phyloP scores from a whole-genome alignment of 2,329 filamentous ascomycete species.

The Chaetomiaceae sp. region DNA sequence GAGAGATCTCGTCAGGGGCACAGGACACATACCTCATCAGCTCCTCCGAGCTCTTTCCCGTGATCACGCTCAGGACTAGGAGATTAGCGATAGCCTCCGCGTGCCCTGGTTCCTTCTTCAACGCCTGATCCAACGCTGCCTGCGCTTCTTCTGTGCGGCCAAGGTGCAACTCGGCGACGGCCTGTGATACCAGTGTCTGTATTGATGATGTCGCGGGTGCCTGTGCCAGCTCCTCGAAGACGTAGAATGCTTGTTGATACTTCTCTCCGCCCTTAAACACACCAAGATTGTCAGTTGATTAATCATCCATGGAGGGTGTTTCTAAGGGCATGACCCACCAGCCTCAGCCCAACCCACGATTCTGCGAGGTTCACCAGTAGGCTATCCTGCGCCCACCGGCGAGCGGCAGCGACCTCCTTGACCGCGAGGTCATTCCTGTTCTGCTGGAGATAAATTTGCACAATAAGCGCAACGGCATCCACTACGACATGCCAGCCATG shows the following conservation, averaged over 20 bases:
- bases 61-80: slow-evolving; percentile 72
- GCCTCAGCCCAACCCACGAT: slow-evolving; percentile 85
- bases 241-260: slow-evolving; percentile 96
- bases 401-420: slow-evolving; percentile 81
- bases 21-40: slow-evolving; percentile 54
- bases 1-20: background rate
- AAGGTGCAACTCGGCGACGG: slow-evolving; percentile 85
- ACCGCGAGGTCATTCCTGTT: slow-evolving; percentile 86
- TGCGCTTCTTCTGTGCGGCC: slow-evolving; percentile 86
- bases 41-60: slow-evolving; percentile 66
- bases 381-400: slow-evolving; percentile 93
- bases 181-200: slow-evolving; percentile 77
- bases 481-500: slow-evolving; percentile 39
- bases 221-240: slow-evolving; percentile 93
- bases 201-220: slow-evolving; percentile 74
- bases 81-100: slow-evolving; percentile 76
- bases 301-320: no score
- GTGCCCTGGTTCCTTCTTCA: slow-evolving; percentile 67
- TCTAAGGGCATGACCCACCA: slow-evolving; percentile 51
- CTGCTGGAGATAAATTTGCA: slow-evolving; percentile 87
- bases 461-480: slow-evolving; percentile 77
- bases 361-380: slow-evolving; percentile 91
- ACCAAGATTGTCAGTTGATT: background rate
- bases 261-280: slow-evolving; percentile 74
- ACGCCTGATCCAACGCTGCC: slow-evolving; percentile 73